Evolutionary conservation across 1,284 basidiomycete genomes (phyloP).

Genomic region (Heterobasidion occidentale): DNA sequence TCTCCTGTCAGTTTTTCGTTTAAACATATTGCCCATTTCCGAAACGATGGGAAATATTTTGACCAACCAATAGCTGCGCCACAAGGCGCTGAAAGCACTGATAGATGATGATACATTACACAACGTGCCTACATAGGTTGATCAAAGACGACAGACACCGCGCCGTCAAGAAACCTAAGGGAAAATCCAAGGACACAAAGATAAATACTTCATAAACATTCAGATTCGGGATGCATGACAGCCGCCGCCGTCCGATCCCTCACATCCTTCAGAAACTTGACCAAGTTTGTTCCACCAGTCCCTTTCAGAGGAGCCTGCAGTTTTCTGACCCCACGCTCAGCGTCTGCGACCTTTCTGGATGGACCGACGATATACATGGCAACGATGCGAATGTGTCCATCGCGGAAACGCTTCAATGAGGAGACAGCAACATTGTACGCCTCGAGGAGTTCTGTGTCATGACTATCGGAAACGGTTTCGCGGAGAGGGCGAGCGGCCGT

Average conservation of each 20-base stretch:
- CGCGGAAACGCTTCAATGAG: conserved; percentile 75
- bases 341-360: conserved; percentile 26
- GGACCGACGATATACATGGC: conserved; percentile 80
- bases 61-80: too few species aligned
- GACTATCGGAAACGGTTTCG: conserved; percentile 29
- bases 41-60: too few species aligned
- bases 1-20: too few species aligned
- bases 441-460: conserved; percentile 30
- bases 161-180: background rate
- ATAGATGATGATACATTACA: too few species aligned
- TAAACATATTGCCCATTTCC: too few species aligned
- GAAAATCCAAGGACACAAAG: background rate
- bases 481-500: conserved; percentile 52
- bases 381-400: conserved; percentile 85
- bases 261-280: conserved; percentile 75
- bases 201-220: background rate
- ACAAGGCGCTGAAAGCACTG: too few species aligned
- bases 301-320: conserved; percentile 43
- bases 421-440: conserved; percentile 73
- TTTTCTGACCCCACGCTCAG: conserved; percentile 13
- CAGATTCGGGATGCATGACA: conserved; percentile 1
- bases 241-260: conserved; percentile 64
- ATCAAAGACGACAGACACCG: too few species aligned
- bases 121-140: too few species aligned
- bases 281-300: conserved; percentile 82